Percentiles rank a stretch among this genome's conserved stretches.
Conservation (phyloP, 2,329 filamentous ascomycete genomes). For the Ramichloridium luteum region DNA sequence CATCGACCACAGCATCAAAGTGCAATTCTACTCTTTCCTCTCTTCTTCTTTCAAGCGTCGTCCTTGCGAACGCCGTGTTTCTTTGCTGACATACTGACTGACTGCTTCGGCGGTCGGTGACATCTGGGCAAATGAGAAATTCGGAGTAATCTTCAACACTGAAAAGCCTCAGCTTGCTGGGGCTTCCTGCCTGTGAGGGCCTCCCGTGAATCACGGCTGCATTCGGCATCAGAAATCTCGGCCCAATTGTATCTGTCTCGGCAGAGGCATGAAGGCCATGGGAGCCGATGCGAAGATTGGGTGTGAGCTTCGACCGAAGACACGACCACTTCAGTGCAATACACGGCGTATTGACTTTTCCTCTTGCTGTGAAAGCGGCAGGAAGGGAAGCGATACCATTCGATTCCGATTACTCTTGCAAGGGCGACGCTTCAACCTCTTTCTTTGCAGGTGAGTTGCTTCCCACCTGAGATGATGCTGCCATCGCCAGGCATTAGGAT, state of each 20-base stretch:
- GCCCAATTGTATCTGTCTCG: constrained; percentile 32
- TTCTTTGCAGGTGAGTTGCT: constrained; percentile 40
- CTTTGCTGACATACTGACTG: constrained; percentile 71
- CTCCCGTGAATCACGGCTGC: constrained; percentile 75
- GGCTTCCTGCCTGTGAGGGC: constrained; percentile 69
- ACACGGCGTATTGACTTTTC: constrained; percentile 57
- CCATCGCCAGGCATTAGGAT: too few species aligned
- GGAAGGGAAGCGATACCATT: constrained; percentile 48
- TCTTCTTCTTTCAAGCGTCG: constrained; percentile 49
- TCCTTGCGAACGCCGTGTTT: constrained; percentile 89
- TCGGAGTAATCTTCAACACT: constrained; percentile 83
- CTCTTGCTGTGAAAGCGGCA: constrained; percentile 19
- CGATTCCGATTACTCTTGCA: constrained; percentile 88
- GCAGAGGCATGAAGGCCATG: constrained; percentile 51
- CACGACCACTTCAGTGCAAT: constrained; percentile 78
- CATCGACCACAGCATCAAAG: too few species aligned
- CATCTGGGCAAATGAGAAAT: constrained; percentile 80
- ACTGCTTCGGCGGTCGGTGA: constrained; percentile 9
- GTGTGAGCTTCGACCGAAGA: constrained; percentile 34
- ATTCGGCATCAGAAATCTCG: constrained; percentile 85
- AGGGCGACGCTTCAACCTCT: constrained; percentile 58
- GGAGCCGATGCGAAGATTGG: constrained; percentile 94
- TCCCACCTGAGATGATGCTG: constrained; percentile 7
- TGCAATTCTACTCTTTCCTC: constrained; percentile 4
- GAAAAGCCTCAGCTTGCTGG: constrained; percentile 20